Evolutionary conservation across 2,329 filamentous ascomycete species (phyloP), one percentile per base, ranked within the genome.

Genomic region (Aspergillus udagawae): DNA sequence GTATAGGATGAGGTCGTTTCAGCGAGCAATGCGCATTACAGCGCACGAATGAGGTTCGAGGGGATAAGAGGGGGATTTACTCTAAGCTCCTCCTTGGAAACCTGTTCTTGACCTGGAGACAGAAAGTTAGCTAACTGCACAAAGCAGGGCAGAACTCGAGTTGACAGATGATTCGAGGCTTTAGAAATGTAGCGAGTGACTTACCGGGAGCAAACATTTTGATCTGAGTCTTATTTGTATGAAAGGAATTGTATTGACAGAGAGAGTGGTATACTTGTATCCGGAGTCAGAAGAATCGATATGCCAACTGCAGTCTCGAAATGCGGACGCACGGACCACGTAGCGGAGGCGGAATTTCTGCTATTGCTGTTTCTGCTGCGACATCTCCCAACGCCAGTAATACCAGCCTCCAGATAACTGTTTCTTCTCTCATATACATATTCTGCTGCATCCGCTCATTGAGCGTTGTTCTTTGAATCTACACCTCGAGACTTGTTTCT

Each of bases 41-140:
- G 32, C 32, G 32, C 14, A 35, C 5, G 3, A 17, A 17, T 0
- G 14, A 21, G 9, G 32, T 25, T 28, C 3, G 29, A 20, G 27
- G 42, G 32, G 2, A n/a, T 47, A 21, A 28, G 47, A 12, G 32
- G 38, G 42, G 32, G 47, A 47, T 49, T 54, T 67, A 79, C 77
- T 69, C 72, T 73, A 61, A 79, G 73, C 67, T 79, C 74, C 68
- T 76, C 75, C 66, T 76, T 73, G 56, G 77, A 79, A 64, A 75
- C 67, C 67, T 77, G 75, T 71, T 79, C 74, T 53, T 73, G 72
- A 57, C 73, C 75, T 77, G 54, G 20, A 49, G 4, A 25, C 17
- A 48, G 49, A n/a, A 55, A 7, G 45, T 59, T 29, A 52, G 41
- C 10, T 8, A 10, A 44, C 32, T 2, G 32, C 14, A 6, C 14